phyloP scores from a whole-genome alignment of 1,284 basidiomycete genomes.

The Wallemia ichthyophaga region DNA sequence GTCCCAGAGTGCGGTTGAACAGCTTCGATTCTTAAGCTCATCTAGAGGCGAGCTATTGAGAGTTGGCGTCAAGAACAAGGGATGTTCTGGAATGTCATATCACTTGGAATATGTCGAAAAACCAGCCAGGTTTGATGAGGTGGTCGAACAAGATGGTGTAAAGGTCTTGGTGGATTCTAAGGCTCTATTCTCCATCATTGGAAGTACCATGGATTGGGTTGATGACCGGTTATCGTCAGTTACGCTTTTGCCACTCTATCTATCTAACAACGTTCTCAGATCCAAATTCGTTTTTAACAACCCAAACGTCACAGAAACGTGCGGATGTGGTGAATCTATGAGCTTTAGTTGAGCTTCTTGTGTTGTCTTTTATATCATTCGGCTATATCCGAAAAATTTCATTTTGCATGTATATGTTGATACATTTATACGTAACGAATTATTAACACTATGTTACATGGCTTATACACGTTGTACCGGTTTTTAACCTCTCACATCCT shows the following conservation, averaged over 20 bases:
- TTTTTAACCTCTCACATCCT: too few species aligned
- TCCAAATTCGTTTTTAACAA: not conserved
- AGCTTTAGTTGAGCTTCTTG: not conserved
- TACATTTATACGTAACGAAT: not conserved
- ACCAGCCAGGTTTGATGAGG: conserved; percentile 77
- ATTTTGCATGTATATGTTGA: not conserved
- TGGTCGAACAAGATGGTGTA: conserved; percentile 86
- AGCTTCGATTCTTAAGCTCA: conserved; percentile 28
- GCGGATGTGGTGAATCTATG: not conserved
- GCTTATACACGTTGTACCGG: too few species aligned
- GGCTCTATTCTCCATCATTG: conserved; percentile 91
- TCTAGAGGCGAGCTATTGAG: conserved; percentile 76
- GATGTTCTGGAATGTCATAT: conserved; percentile 94
- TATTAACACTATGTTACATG: too few species aligned
- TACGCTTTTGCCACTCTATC: not conserved
- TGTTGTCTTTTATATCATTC: too few species aligned
- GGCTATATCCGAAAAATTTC: not conserved
- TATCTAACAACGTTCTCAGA: not conserved
- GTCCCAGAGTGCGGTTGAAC: conserved; percentile 4
- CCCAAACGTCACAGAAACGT: not conserved
- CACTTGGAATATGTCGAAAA: conserved; percentile 85
- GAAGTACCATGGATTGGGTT: conserved; percentile 95
- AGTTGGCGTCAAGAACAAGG: conserved; percentile 87
- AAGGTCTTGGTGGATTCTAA: conserved; percentile 86
- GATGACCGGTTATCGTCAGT: conserved; percentile 58